Percentiles rank a stretch among this genome's conserved stretches.
These are phyloP conservation scores for Tetraselmis striata DNA, from an alignment of 139 green algal genomes.

Conservation along the genomic window DNA sequence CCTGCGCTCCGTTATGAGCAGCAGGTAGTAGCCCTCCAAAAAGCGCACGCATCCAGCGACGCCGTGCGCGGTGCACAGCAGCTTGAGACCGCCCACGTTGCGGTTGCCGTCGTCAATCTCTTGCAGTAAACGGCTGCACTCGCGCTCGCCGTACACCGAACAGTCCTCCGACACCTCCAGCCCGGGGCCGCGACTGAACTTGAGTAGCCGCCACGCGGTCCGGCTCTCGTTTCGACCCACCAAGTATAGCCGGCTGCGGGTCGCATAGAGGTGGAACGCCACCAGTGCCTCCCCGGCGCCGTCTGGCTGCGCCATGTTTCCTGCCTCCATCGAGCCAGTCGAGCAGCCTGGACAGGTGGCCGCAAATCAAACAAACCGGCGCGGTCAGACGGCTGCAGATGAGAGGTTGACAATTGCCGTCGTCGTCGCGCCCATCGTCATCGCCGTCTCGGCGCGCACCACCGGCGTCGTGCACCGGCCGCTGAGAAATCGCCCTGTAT, in stretches of 20 bases:
- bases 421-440: too few species aligned
- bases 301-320: too few species aligned
- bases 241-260: conserved; percentile 30
- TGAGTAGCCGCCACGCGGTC: conserved; percentile 32
- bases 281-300: background rate
- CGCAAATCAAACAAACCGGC: too few species aligned
- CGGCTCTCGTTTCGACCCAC: conserved; percentile 45
- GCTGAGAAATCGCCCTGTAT: too few species aligned
- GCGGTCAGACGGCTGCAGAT: too few species aligned
- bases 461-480: too few species aligned
- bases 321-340: too few species aligned
- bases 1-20: conserved; percentile 69
- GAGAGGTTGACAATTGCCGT: too few species aligned
- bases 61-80: conserved; percentile 51
- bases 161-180: conserved; percentile 52
- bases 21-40: conserved; percentile 79
- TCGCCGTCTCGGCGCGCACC: too few species aligned
- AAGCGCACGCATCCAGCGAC: conserved; percentile 77
- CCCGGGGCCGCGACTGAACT: conserved; percentile 33
- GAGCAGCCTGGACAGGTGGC: too few species aligned
- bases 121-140: conserved; percentile 41
- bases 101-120: conserved; percentile 42
- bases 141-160: conserved; percentile 37
- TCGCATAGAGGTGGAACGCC: background rate
- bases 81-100: conserved; percentile 40